Base-by-base conservation (phyloP, 352 stramenopile genomes). In the Phytopythium oedochilum region DNA sequence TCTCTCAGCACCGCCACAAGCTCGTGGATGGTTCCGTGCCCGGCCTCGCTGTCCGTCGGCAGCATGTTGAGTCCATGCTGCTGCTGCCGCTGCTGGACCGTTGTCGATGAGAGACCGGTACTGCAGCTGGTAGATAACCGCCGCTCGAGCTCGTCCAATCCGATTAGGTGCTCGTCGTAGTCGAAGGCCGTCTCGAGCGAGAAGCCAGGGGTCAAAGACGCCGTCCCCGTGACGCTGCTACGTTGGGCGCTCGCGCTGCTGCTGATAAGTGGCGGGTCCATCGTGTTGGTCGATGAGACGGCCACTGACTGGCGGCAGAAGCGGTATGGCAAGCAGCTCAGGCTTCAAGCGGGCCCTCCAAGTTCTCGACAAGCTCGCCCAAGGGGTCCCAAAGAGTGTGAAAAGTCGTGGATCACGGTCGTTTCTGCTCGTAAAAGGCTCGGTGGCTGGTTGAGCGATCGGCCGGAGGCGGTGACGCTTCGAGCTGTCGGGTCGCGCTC, bases 1-100 rank as follows among this genome's bases (percentile, higher is more conserved):
- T 84, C 74, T 0, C 74, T 68, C 29, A 84, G 59, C 52, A 84
- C 74, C 14, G 60, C 74, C 3, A 84, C 74, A 23, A 84, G 71
- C 57, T 84, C 74, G 56, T 84, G 74, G 54, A 84, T 79, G 10
- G 54, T 59, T 8, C 74, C 74, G 32, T 84, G 74, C 39, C 74
- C 74, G 0, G 73, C 58, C 9, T 76, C 71, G 0, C 59, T 55
- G 46, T 84, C 74, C 6, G 70, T 77, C 14, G 74, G 74, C 35
- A 84, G 69, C 20, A 82, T 26, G 44, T 84, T 84, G 23, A 78
- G 46, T 12, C 52, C 51, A 25, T 38, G 64, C 45, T 75, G 69
- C 17, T 60, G 38, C 45, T 64, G 69, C 17, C 58, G 38, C 45
- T 64, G 60, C 29, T 67, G 53, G 35, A 75, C 63, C 18, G 48